Percentiles rank a stretch among this genome's conserved stretches.
Evolutionary conservation across 2,329 filamentous ascomycete genomes (phyloP).

Genomic region (Lachnellula willkommii): DNA sequence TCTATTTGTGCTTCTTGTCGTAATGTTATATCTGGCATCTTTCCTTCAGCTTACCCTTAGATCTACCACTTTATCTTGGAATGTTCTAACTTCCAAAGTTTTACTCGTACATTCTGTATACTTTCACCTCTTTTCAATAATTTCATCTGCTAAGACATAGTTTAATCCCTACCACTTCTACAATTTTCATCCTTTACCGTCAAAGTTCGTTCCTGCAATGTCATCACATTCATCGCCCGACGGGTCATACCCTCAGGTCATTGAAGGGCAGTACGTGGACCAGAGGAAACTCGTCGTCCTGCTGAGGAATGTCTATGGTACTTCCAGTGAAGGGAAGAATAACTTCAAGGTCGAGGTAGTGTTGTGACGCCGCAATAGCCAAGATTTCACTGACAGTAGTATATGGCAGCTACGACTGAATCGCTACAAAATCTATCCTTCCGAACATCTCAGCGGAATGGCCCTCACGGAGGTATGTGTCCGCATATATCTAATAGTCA

Average conservation of each 20-base stretch:
- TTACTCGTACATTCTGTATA: background rate
- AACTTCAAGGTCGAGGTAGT: slow-evolving; percentile 22
- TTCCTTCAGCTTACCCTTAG: background rate
- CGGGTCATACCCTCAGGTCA: slow-evolving; percentile 11
- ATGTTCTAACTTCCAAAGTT: too few relatives aligned
- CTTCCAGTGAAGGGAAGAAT: slow-evolving; percentile 15
- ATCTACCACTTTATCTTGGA: background rate
- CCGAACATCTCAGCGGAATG: background rate
- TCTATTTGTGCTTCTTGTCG: background rate
- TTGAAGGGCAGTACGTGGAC: slow-evolving; percentile 20
- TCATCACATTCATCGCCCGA: background rate
- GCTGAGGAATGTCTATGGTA: slow-evolving; percentile 17
- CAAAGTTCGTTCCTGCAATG: background rate
- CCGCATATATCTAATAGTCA: background rate
- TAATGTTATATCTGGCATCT: background rate
- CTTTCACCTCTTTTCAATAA: background rate
- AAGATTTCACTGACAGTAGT: background rate
- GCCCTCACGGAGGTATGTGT: slow-evolving; percentile 14
- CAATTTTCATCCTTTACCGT: background rate
- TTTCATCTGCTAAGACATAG: background rate
- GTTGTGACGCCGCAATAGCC: background rate
- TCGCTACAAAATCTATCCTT: slow-evolving; percentile 21
- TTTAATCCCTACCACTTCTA: background rate
- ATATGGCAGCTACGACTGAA: slow-evolving; percentile 16
- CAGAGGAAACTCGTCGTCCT: slow-evolving; percentile 17